Evolutionary conservation across 1,139 yeast species (phyloP).

Genomic region (Suhomyces choctaworum): DNA sequence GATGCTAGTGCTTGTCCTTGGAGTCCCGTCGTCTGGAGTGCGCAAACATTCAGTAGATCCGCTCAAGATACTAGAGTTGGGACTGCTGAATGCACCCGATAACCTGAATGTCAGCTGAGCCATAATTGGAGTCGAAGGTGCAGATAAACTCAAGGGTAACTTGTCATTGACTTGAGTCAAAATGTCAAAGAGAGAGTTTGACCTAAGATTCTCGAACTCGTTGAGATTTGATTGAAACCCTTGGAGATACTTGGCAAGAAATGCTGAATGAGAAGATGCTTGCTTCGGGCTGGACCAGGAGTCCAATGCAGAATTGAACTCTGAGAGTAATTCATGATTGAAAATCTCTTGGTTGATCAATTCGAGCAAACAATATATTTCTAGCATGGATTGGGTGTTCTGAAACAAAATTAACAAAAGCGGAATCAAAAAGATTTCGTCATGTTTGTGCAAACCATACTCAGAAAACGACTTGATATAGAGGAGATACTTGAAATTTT

Average conservation of each 20-base stretch:
- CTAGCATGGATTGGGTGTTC: conserved; percentile 22
- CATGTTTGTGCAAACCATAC: conserved; percentile 41
- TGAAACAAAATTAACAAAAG: conserved; percentile 35
- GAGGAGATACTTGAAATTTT: conserved; percentile 32
- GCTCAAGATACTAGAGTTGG: conserved; percentile 8
- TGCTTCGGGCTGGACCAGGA: conserved; percentile 29
- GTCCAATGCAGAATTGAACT: conserved; percentile 28
- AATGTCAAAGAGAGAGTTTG: conserved; percentile 35
- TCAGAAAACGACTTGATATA: conserved; percentile 42
- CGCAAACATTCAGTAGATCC: conserved; percentile 5
- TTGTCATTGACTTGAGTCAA: conserved; percentile 42
- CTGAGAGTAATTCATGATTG: conserved; percentile 27
- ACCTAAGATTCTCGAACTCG: conserved; percentile 38
- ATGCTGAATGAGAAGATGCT: conserved; percentile 14
- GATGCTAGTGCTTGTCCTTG: conserved; percentile 12
- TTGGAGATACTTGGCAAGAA: conserved; percentile 24
- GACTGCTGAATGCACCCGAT: conserved; percentile 5
- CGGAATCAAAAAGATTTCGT: conserved; percentile 45
- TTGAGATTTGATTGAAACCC: conserved; percentile 24
- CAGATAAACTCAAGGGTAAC: conserved; percentile 46
- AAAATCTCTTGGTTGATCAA: conserved; percentile 37
- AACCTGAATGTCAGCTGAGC: conserved; percentile 18
- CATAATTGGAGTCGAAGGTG: conserved; percentile 46
- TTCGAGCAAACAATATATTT: conserved; percentile 35
- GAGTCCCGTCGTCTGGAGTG: conserved; percentile 7